phyloP scores from a whole-genome alignment of 2,329 filamentous ascomycete genomes.

The Fusarium sp. region DNA sequence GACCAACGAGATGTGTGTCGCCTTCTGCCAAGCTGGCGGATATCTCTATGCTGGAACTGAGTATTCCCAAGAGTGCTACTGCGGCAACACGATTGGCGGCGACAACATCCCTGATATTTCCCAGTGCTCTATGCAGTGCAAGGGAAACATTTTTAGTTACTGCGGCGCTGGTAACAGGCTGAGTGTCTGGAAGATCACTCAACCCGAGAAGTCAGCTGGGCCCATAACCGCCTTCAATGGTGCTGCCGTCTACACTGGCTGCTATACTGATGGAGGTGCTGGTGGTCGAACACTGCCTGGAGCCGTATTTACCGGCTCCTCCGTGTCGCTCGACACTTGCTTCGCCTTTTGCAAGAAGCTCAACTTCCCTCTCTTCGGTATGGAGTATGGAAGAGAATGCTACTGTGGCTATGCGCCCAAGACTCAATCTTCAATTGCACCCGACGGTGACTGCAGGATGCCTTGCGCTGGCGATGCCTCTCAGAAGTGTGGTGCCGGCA shows the following conservation, averaged over 20 bases:
- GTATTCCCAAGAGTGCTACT: constrained; percentile 51
- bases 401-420: constrained; percentile 38
- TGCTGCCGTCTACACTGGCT: constrained; percentile 27
- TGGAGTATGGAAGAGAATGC: constrained; percentile 39
- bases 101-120: constrained; percentile 28
- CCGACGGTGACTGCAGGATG: constrained; percentile 38
- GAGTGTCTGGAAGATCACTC: constrained; percentile 39
- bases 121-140: constrained; percentile 44
- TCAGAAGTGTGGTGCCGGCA: constrained; percentile 35
- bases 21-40: constrained; percentile 43
- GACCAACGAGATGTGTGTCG: constrained; percentile 46
- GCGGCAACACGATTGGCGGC: constrained; percentile 39
- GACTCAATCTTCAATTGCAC: constrained; percentile 19
- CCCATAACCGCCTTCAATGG: constrained; percentile 30
- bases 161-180: constrained; percentile 41
- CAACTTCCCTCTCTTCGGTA: constrained; percentile 39
- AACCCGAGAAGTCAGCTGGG: constrained; percentile 18
- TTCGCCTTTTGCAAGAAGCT: constrained; percentile 37
- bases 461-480: constrained; percentile 27
- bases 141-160: constrained; percentile 38
- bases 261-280: constrained; percentile 39
- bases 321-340: constrained; percentile 36
- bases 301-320: constrained; percentile 31
- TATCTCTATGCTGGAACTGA: constrained; percentile 52
- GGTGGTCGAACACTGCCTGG: constrained; percentile 34